Base-by-base conservation (phyloP, 2,329 filamentous ascomycete species). In the Penicillium sp. region DNA sequence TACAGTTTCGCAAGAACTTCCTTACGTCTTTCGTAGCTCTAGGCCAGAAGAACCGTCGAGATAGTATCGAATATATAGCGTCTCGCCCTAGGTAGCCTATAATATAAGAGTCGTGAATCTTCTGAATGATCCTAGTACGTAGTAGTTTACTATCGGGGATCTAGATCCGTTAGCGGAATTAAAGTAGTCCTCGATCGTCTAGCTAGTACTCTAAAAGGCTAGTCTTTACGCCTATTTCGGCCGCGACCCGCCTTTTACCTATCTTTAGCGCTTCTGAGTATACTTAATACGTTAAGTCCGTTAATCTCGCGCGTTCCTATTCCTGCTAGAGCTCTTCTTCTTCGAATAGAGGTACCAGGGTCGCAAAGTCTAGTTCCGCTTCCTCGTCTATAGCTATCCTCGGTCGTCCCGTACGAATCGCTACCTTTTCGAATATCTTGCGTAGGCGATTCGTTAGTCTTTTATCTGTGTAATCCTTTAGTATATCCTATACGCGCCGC, bases 361-460 rank as follows among this genome's bases (percentile, higher is more conserved):
- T 38, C 36, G 8, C 25, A 38, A 38, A 38, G 6, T 38, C 36
- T 7, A 38, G 12, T 38, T 36, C n/a, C 12, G 34, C 18, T n/a
- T 36, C 34, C 8, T 3, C 4, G 8, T 36, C 34, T 12, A 12
- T 13, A 4, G 11, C 34, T 12, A 9, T 36, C 34, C 12, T 36
- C n/a, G n/a, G n/a, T n/a, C n/a, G n/a, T 36, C 34, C 34, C 34
- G 34, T 36, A 36, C 11, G 11, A 27, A 43, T 33, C 40, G 11
- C 25, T 8, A 43, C 28, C 28, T 5, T 24, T 25, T 43, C 26
- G n/a, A 43, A 25, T 25, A 43, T 8, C 13, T 11, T 25, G 33
- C 39, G 39, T 9, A 42, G 25, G 27, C 27, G 12, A 33, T 45
- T 45, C 36, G 36, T 33, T 39, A 45, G 36, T 25, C 43, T 45